Percentiles rank a stretch among this genome's conserved stretches.
Conservation (phyloP, 1,284 basidiomycete species). For the Clitocybe nebularis region DNA sequence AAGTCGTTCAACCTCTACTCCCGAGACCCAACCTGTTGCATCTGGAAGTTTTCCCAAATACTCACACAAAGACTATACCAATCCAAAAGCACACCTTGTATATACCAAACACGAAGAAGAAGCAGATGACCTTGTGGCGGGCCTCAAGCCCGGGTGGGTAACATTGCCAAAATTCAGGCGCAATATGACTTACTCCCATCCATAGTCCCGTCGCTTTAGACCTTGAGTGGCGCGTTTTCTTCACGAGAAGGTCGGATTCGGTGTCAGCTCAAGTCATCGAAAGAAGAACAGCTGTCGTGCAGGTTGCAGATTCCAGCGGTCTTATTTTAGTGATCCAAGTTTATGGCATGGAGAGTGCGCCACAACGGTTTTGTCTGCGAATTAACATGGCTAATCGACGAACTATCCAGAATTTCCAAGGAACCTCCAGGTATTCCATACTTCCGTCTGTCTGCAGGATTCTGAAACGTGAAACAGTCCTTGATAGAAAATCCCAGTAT, state of each 20-base stretch:
- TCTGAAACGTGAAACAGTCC: constrained; percentile 31
- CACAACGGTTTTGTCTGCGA: not conserved
- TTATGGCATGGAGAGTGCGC: constrained; percentile 49
- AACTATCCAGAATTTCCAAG: constrained; percentile 25
- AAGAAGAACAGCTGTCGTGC: constrained; percentile 47
- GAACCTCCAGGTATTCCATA: constrained; percentile 22
- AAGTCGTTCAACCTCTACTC: not conserved
- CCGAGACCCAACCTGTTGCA: too few species aligned
- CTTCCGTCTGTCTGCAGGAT: constrained; percentile 17
- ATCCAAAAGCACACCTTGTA: constrained; percentile 22
- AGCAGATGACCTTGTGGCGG: constrained; percentile 24
- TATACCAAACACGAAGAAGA: constrained; percentile 27
- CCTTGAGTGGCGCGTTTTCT: constrained; percentile 53
- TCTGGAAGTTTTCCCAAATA: constrained; percentile 18
- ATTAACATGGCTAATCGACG: not conserved
- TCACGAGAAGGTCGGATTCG: constrained; percentile 20
- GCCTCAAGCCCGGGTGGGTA: constrained; percentile 19
- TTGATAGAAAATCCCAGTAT: constrained; percentile 40
- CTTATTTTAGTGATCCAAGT: constrained; percentile 57
- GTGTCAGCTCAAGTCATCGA: constrained; percentile 15
- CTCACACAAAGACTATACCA: constrained; percentile 25
- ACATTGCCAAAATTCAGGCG: not conserved
- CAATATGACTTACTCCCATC: not conserved
- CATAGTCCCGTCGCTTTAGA: constrained; percentile 55
- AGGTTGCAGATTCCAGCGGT: constrained; percentile 40